Evolutionary conservation across 441 rosid genomes (phyloP), one percentile per base, ranked within the genome.

Genomic region (Geranium incanum): DNA sequence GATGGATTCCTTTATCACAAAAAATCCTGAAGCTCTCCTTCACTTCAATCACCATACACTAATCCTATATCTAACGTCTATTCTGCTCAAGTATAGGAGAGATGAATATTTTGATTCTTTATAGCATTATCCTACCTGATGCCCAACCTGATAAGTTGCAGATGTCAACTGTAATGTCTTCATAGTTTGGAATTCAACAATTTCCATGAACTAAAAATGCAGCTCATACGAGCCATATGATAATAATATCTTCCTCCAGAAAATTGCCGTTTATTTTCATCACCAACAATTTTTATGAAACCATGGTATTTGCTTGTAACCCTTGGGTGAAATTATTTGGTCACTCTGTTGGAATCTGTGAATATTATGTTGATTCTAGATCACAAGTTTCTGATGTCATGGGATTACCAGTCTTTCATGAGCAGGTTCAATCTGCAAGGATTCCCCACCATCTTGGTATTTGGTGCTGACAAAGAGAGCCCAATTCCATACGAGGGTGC

Each of bases 371-470:
- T 45, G 0, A 11, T 45, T 12, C 18, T 28, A 6, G 6, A 15
- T 66, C 43, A 36, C 45, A 36, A 55, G 71, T 62, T 68, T 81
- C 59, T 74, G 64, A 75, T 77, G 74, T 71, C 48, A 52, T 59
- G 71, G 65, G 52, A 69, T 70, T 77, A 43, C 77, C 95, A 95
- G 99, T 88, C 98, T 74, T 71, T 95, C 72, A 91, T 90, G 98
- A 86, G 98, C 93, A 92, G 90, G 84, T 95, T 85, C 85, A 92
- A 87, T n/a, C 96, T 95, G 66, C 91, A 95, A 90, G 99, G 98
- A 71, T 95, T 92, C 80, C 99, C 99, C 62, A 92, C 99, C 72
- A 95, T 95, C 80, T 79, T 92, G 85, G 89, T 88, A 60, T 95
- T 95, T 79, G 99, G 99, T 72, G 84, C 85, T 16, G 97, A 89